Evolutionary conservation across 2,329 filamentous ascomycete genomes (phyloP), one percentile per base, ranked within the genome.

Genomic region (Escovopsis sp.): DNA sequence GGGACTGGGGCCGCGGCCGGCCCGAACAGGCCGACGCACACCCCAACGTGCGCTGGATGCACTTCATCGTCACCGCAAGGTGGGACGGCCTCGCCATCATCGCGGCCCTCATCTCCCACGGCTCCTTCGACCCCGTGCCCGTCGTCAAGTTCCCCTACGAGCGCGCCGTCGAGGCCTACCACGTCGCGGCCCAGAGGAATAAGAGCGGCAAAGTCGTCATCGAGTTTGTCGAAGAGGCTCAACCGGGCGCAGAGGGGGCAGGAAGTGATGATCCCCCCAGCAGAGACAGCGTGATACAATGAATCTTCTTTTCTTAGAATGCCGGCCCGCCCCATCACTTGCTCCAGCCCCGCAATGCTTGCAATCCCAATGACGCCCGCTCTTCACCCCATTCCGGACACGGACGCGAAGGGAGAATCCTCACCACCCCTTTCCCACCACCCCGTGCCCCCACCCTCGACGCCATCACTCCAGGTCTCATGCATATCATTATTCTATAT

Each of bases 1-100:
- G 59, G 60, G 58, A 57, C 0, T 57, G 54, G n/a, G 49, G 46
- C 0, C 33, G 39, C 3, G 48, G 35, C 1, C 29, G 46, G 5
- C 51, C 56, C 0, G 39, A 45, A 0, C 53, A 60, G 41, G 14
- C 49, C 0, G 32, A 30, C 2, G 29, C 14, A 0, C 39, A 53
- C 2, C 55, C 55, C 0, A 38, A 42, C 0, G 54, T 59, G 2
- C 51, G 37, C 12, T 53, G 52, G 34, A 41, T 50, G 0, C 56
- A 60, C 13, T 63, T 63, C 13, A 41, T 59, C 7, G 50, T 59
- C 6, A 46, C 48, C 5, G 49, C 55, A 2, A 46, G 44, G 14
- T 39, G 45, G 1, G 47, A 49, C 14, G 39, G 43, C 2, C 39
- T 60, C 39, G 39, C 16, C 1, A 44, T 49, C 12, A 42, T 51